Base-by-base conservation (phyloP, 345 rosid genomes). In the Pistacia vera region DNA sequence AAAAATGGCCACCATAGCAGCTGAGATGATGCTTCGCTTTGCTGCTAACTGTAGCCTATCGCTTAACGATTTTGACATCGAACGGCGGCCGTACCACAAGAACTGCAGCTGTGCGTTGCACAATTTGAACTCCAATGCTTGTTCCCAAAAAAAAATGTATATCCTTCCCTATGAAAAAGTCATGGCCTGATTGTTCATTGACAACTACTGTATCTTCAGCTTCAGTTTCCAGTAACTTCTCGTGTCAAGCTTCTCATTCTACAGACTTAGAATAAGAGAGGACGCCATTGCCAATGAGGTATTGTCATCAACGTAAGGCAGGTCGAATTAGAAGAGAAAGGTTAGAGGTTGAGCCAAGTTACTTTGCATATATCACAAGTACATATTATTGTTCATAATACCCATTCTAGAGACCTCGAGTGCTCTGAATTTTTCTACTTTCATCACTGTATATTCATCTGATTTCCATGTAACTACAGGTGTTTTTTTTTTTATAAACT, bases 61-160 rank as follows among this genome's bases (percentile, higher is more conserved):
- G 20, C 30, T 75, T 56, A 20, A 78, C 1, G 77, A 80, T n/a
- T 10, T 17, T 5, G 71, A 36, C 20, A 57, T 83, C 18, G 73
- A 80, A 71, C 74, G 77, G 64, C 49, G 83, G 68, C 90, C 90
- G 4, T 85, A 87, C 66, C 85, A 85, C 54, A 73, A 79, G 22
- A 80, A 87, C 22, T 83, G 88, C 58, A 20, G 70, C 66, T 87
- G 88, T 25, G 88, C 84, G 1, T 76, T 87, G 44, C 88, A 84
- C 57, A 81, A 81, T 14, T 60, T 73, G 11, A 56, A 83, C 54
- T 64, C 62, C 62, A 58, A 33, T 38, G 56, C 77, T 12, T 66
- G 79, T 75, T 68, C 71, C 1, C 48, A n/a, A 41, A 2, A 12
- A 64, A 60, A 72, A 60, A 16, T 63, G 11, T 11, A 2, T 73